phyloP scores from a whole-genome alignment of 805 yeast species.

The Yarrowia sp. region DNA sequence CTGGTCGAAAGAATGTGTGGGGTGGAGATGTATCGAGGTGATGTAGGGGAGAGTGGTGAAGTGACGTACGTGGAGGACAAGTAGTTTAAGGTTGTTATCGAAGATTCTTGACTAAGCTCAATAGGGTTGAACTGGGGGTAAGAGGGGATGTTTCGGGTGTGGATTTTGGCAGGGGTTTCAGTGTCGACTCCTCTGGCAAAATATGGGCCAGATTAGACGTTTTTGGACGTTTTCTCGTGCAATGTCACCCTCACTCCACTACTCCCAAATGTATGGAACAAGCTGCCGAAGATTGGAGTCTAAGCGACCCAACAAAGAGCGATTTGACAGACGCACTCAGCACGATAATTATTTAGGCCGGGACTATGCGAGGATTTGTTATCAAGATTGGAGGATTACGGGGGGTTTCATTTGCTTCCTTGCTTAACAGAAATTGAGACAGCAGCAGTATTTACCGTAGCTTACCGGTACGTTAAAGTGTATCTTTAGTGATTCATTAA shows the following conservation, averaged over 20 bases:
- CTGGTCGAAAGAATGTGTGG: neutral
- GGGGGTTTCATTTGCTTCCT: too few relatives aligned
- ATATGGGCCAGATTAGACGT: too few relatives aligned
- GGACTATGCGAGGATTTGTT: too few relatives aligned
- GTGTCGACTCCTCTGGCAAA: too few relatives aligned
- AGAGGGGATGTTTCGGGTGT: too few relatives aligned
- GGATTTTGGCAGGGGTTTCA: too few relatives aligned
- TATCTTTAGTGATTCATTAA: too few relatives aligned
- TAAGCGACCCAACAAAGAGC: neutral
- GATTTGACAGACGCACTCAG: neutral
- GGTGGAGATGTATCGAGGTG: neutral
- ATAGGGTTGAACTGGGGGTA: neutral
- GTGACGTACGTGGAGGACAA: slow-evolving; percentile 24
- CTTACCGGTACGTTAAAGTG: too few relatives aligned
- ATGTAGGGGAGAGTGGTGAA: slow-evolving; percentile 4
- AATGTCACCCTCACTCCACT: too few relatives aligned
- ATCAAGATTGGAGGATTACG: too few relatives aligned
- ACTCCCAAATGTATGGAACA: neutral
- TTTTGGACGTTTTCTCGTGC: neutral
- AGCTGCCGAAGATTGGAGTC: neutral
- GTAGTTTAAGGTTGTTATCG: slow-evolving; percentile 5
- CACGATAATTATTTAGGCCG: neutral
- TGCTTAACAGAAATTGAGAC: too few relatives aligned
- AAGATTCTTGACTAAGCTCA: neutral
- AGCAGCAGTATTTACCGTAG: too few relatives aligned